Base-by-base conservation (phyloP, 345 rosid genomes). In the Aegle marmelos region DNA sequence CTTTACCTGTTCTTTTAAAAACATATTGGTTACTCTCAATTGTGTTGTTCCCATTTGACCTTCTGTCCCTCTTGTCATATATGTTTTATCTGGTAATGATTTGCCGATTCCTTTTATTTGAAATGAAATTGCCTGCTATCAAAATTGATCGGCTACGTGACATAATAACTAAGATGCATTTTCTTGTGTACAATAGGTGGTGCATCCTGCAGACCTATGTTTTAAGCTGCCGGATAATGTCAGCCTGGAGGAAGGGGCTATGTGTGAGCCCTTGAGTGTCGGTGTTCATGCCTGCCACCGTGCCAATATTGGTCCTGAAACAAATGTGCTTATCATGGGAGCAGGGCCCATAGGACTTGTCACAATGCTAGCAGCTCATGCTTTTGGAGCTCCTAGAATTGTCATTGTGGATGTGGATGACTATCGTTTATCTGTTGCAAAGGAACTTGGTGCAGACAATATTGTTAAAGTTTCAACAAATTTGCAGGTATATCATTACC, bases 281-380 rank as follows among this genome's bases (percentile, higher is more conserved):
- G 97, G 98, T 54, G 97, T 96, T 19, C 97, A 96, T 62, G 97
- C 99, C 63, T 96, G 99, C 79, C 93, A 95, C 27, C 87, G 95
- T 61, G 99, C 99, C 45, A 77, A 84, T 70, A 78, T 91, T 70
- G 91, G 93, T 67, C 97, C 97, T 1, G 93, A 87, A 74, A 91
- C 93, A 33, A 92, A 80, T 24, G 90, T 92, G 0, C 82, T 96
- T 82, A 76, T 96, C 58, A 86, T 92, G 88, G 98, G 97, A 57
- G 90, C 98, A 31, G 99, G 99, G 48, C 98, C 99, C 0, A 94
- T 96, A 65, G 99, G 98, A 16, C 98, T 94, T n/a, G 89, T 96
- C 37, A 90, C 97, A 3, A 68, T 96, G 91, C 78, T 94, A 68
- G 92, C 97, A 61, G 97, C 99, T 77, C 94, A 87, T 10, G 98